Percentiles rank a stretch among this genome's conserved stretches.
Evolutionary conservation across 2,329 filamentous ascomycete species (phyloP).

Genomic region (Rhinocladiella similis): DNA sequence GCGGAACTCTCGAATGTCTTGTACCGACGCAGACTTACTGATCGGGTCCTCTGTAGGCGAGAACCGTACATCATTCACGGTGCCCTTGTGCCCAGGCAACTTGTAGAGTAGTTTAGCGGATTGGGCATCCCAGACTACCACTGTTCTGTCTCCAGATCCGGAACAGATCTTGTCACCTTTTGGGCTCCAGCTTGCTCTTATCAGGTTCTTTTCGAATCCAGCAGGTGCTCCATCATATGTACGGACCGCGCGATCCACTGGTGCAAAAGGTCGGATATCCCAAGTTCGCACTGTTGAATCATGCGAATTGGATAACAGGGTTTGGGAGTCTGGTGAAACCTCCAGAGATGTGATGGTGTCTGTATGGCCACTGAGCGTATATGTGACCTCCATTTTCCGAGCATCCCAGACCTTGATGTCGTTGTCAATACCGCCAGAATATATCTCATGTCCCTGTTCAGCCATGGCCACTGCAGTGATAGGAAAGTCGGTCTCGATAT

Average conservation of each 20-base stretch:
- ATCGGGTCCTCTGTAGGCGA: conserved; percentile 82
- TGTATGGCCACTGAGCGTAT: conserved; percentile 83
- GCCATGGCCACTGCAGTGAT: conserved; percentile 89
- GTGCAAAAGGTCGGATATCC: conserved; percentile 94
- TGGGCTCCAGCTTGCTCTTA: conserved; percentile 85
- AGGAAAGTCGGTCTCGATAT: conserved; percentile 87
- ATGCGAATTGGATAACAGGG: conserved; percentile 86
- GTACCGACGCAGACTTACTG: conserved; percentile 60
- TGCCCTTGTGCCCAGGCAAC: conserved; percentile 90
- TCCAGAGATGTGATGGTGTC: conserved; percentile 89
- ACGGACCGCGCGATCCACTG: conserved; percentile 77
- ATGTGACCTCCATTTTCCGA: conserved; percentile 83
- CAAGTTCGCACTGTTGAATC: conserved; percentile 92
- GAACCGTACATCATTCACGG: conserved; percentile 92
- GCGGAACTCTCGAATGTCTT: conserved; percentile 8
- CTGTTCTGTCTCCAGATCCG: conserved; percentile 86
- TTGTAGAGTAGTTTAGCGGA: conserved; percentile 93
- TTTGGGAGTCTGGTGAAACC: conserved; percentile 91
- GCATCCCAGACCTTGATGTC: conserved; percentile 97
- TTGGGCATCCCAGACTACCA: conserved; percentile 85
- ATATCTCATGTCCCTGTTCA: conserved; percentile 93
- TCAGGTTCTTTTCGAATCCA: conserved; percentile 87
- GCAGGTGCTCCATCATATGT: conserved; percentile 90
- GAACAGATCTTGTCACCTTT: conserved; percentile 84
- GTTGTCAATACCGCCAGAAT: conserved; percentile 92